Conservation (phyloP, 108 stramenopile species). For the Hondaea fermentalgiana region DNA sequence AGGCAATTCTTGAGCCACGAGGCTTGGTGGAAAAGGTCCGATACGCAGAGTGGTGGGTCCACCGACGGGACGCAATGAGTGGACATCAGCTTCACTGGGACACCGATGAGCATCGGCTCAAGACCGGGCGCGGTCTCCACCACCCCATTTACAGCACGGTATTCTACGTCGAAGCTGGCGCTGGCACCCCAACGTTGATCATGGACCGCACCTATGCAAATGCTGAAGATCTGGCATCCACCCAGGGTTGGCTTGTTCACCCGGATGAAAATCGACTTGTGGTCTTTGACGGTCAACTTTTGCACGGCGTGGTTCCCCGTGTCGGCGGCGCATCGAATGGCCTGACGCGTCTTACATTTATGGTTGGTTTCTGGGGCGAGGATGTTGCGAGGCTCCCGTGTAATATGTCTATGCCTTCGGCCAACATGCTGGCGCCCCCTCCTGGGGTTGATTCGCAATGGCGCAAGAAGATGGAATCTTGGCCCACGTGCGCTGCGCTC, state of each 20-base stretch:
- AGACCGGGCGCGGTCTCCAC: background rate
- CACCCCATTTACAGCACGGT: background rate
- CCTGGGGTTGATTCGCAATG: background rate
- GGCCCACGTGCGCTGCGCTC: background rate
- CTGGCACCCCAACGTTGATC: background rate
- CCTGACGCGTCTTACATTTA: background rate
- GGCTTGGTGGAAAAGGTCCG: background rate
- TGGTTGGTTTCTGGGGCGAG: constrained; percentile 7
- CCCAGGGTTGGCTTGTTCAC: background rate
- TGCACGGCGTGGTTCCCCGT: background rate
- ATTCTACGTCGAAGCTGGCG: background rate
- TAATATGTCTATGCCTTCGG: background rate
- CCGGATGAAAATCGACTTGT: background rate
- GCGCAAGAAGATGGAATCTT: background rate
- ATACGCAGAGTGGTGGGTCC: constrained; percentile 8
- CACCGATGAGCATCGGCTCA: background rate
- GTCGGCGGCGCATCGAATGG: background rate
- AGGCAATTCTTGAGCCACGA: background rate
- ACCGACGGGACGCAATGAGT: background rate
- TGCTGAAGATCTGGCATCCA: background rate
- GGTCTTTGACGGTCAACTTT: background rate
- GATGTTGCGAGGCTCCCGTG: background rate
- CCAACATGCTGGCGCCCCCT: background rate
- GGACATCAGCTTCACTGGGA: background rate
- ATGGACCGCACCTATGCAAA: background rate